Conservation (phyloP, 2,329 filamentous ascomycete species). For the Fusarium sp. region DNA sequence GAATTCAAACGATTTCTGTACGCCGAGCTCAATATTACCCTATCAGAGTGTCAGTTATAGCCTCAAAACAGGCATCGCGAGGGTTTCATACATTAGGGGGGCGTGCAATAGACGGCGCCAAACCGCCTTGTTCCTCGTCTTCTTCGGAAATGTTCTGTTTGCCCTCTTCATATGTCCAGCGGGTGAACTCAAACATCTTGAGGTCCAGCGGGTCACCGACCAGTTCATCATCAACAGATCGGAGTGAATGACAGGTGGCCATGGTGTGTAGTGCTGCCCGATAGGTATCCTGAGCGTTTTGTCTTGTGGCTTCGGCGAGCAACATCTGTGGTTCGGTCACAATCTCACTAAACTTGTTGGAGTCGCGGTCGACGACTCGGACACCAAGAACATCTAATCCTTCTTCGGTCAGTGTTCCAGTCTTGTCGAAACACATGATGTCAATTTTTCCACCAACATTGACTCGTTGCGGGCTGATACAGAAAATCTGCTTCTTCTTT, state of each 20-base stretch:
- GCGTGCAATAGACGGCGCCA: slow-evolving; percentile 89
- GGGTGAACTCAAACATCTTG: slow-evolving; percentile 98
- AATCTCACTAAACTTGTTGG: slow-evolving; percentile 78
- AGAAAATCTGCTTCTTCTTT: slow-evolving; percentile 92
- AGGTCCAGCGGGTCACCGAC: slow-evolving; percentile 94
- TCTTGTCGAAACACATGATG: slow-evolving; percentile 98
- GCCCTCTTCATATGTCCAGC: slow-evolving; percentile 92
- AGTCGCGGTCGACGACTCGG: slow-evolving; percentile 75
- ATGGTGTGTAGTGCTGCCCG: slow-evolving; percentile 87
- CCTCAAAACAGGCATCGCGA: slow-evolving; percentile 48
- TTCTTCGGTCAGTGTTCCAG: slow-evolving; percentile 96
- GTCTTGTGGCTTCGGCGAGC: slow-evolving; percentile 58
- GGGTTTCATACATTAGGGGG: slow-evolving; percentile 71
- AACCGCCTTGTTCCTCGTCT: slow-evolving; percentile 78
- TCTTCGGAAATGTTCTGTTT: slow-evolving; percentile 74
- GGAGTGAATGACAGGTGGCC: slow-evolving; percentile 95
- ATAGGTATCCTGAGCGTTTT: slow-evolving; percentile 51
- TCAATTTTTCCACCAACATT: slow-evolving; percentile 97
- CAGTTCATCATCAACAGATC: slow-evolving; percentile 87
- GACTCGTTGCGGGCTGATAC: slow-evolving; percentile 96
- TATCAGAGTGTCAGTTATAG: slow-evolving; percentile 37
- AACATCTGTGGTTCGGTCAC: slow-evolving; percentile 73
- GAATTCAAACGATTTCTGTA: slow-evolving; percentile 93
- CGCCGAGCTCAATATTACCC: slow-evolving; percentile 83
- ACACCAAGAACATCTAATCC: slow-evolving; percentile 93